Conservation (phyloP, 306 rosid species). For the Ziziphus jujuba region DNA sequence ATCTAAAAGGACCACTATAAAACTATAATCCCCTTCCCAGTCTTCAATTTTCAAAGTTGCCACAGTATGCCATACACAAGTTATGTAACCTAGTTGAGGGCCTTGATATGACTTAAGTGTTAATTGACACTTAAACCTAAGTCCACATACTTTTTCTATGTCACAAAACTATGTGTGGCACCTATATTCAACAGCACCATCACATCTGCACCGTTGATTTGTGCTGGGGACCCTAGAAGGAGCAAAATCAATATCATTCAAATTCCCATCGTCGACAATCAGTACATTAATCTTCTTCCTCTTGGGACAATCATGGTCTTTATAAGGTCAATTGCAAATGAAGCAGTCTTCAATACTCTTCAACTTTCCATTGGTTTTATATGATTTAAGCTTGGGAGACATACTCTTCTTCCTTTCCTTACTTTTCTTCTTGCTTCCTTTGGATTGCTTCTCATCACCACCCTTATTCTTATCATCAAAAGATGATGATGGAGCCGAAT, state of each 20-base stretch:
- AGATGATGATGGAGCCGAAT: background rate
- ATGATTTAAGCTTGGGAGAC: no score
- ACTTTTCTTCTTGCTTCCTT: no score
- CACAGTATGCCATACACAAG: background rate
- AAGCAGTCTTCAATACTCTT: background rate
- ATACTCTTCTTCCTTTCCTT: no score
- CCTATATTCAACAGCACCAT: background rate
- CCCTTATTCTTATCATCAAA: no score
- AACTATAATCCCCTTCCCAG: background rate
- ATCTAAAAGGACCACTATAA: background rate
- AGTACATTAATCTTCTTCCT: background rate
- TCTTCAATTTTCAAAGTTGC: background rate
- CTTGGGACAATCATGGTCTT: background rate
- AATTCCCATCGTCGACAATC: background rate
- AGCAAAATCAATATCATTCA: no score
- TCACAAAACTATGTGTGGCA: background rate
- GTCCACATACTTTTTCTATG: fast-evolving
- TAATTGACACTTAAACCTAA: background rate
- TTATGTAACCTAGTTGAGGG: background rate
- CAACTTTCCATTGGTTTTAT: background rate
- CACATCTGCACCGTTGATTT: background rate
- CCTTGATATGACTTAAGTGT: background rate
- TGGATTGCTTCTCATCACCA: no score
- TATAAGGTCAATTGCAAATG: background rate
- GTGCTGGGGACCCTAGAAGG: no score